A percentile compares a stretch with the other conserved stretches of the same genome.
These are phyloP conservation scores for Phytophthora sansomeana DNA, from an alignment of 352 stramenopile species.

Conservation along the genomic window DNA sequence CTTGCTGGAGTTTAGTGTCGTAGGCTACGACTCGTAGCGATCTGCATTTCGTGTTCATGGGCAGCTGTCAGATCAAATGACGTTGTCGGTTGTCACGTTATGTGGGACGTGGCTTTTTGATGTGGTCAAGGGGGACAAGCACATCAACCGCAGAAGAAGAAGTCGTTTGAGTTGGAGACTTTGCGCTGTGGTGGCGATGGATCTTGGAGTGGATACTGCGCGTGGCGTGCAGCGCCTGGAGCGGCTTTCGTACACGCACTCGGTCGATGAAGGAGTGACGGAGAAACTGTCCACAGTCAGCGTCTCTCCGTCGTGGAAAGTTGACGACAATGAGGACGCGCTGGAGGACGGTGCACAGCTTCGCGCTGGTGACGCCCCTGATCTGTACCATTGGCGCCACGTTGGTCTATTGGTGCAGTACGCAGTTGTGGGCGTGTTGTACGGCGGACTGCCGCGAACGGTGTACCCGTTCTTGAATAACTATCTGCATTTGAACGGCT, in stretches of 20 bases:
- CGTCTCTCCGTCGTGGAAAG: slow-evolving; percentile 16
- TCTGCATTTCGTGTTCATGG: too few relatives aligned
- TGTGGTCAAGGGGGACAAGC: neutral
- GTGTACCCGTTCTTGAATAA: slow-evolving; percentile 82
- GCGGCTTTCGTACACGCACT: slow-evolving; percentile 32
- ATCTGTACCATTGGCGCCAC: slow-evolving; percentile 61
- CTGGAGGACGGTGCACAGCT: slow-evolving; percentile 33
- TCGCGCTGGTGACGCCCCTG: slow-evolving; percentile 52
- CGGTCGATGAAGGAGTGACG: slow-evolving; percentile 8
- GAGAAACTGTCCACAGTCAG: slow-evolving; percentile 11
- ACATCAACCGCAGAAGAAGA: too few relatives aligned
- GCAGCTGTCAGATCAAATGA: too few relatives aligned
- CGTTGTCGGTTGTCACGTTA: neutral
- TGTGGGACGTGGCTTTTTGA: slow-evolving; percentile 31
- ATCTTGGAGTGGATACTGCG: slow-evolving; percentile 21
- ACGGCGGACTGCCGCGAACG: slow-evolving; percentile 60
- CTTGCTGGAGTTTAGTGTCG: neutral
- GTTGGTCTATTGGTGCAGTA: slow-evolving; percentile 78
- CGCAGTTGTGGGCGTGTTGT: slow-evolving; percentile 66
- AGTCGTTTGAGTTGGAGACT: too few relatives aligned
- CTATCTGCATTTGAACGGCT: slow-evolving; percentile 76
- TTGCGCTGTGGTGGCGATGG: slow-evolving; percentile 14
- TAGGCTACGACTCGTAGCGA: neutral
- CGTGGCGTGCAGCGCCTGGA: slow-evolving; percentile 28
- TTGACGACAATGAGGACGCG: slow-evolving; percentile 9